These are phyloP conservation scores for Nectriaceae sp. DNA, from an alignment of 2,329 filamentous ascomycete species.

Conservation along the genomic window DNA sequence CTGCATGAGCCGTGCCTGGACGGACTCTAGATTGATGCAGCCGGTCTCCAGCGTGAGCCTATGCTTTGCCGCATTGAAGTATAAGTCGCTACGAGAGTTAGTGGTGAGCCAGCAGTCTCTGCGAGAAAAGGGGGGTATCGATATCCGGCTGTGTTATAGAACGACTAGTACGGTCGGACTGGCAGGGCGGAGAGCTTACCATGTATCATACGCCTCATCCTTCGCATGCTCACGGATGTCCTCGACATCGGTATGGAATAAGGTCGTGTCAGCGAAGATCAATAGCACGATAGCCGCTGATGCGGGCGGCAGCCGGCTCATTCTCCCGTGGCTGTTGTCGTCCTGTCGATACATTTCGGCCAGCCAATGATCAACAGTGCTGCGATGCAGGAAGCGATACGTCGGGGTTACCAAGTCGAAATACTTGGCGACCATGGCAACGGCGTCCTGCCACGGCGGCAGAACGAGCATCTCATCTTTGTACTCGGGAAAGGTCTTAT, in stretches of 20 bases:
- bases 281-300: slow-evolving; percentile 47
- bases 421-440: slow-evolving; percentile 42
- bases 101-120: no score
- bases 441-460: slow-evolving; percentile 15
- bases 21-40: slow-evolving; percentile 25
- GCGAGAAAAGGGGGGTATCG: no score
- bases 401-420: slow-evolving; percentile 62
- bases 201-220: slow-evolving; percentile 25
- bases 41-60: slow-evolving; percentile 27
- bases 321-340: no score
- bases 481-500: slow-evolving; percentile 29
- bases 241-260: slow-evolving; percentile 48
- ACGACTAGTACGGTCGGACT: no score
- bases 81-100: slow-evolving; percentile 28
- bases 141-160: no score
- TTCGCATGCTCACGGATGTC: no score
- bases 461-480: slow-evolving; percentile 13
- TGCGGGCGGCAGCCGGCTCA: slow-evolving; percentile 36
- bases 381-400: slow-evolving; percentile 57
- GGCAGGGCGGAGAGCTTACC: no score
- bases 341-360: slow-evolving; percentile 39
- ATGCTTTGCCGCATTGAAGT: slow-evolving; percentile 22
- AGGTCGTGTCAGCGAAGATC: slow-evolving; percentile 49
- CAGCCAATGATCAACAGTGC: slow-evolving; percentile 50
- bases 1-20: slow-evolving; percentile 20